phyloP scores from a whole-genome alignment of 441 rosid genomes.

The Metrosideros polymorpha region DNA sequence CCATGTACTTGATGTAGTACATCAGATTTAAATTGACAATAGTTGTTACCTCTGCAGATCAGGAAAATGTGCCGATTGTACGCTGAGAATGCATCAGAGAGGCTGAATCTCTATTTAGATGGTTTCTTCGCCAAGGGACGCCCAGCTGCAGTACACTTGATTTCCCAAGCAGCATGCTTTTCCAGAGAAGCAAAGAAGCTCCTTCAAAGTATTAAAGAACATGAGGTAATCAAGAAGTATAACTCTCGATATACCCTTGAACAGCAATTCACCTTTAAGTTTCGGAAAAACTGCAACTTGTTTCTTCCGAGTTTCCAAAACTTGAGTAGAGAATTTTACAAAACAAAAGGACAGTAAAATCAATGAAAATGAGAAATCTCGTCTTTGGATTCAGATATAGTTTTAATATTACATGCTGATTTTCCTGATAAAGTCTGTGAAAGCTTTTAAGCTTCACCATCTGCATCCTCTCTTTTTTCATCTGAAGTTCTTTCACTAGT shows the following conservation, averaged over 20 bases:
- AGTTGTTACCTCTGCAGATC: slow-evolving; percentile 21
- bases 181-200: slow-evolving; percentile 28
- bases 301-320: background rate
- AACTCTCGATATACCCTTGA: background rate
- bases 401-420: background rate
- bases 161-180: slow-evolving; percentile 22
- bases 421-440: background rate
- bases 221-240: slow-evolving; percentile 24
- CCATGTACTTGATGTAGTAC: background rate
- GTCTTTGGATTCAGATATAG: background rate
- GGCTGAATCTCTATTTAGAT: slow-evolving; percentile 40
- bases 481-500: background rate
- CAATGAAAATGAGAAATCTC: background rate
- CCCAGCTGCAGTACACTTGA: slow-evolving; percentile 30
- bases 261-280: background rate
- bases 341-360: background rate
- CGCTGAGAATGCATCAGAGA: slow-evolving; percentile 47
- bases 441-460: background rate
- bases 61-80: slow-evolving; percentile 32
- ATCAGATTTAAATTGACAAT: background rate
- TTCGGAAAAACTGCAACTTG: background rate
- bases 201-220: slow-evolving; percentile 29
- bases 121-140: slow-evolving; percentile 43
- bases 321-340: background rate
- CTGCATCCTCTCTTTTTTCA: background rate